Evolutionary conservation across 2,329 filamentous ascomycete species (phyloP), one percentile per base, ranked within the genome.

Genomic region (Cladosporium oxysporum): DNA sequence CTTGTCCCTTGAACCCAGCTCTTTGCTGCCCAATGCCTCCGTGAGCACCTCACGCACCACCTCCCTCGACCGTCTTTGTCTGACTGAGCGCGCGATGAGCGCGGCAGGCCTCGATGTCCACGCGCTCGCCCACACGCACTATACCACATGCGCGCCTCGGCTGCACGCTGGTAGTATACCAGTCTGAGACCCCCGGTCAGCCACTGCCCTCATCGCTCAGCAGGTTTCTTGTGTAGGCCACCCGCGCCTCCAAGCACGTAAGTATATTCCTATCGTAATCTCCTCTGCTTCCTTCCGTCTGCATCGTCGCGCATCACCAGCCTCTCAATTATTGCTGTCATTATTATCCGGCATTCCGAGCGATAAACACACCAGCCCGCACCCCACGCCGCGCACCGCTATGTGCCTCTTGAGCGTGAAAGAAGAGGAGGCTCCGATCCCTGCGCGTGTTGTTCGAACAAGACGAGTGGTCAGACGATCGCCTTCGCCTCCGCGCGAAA

Each of bases 391-490:
- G 60, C 44, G 37, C 61, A 37, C 52, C 58, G 31, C 60, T 31
- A 83, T 83, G 81, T 83, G 81, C 73, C 79, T 83, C 41, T 72
- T 83, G 73, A 79, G 78, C 67, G 78, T 82, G 64, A 78, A 77
- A 66, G 80, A 82, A 68, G 80, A 82, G 52, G 74, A 79, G 55
- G 73, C 73, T 52, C 59, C 66, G 2, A 66, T 70, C 18, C 73
- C 72, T 21, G 67, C 70, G 26, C 71, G 74, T 6, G 74, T 79
- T 33, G 77, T 80, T 35, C 76, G 77, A 6, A 78, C 79, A 67
- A 75, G 79, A 61, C 74, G 78, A 35, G 67, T 69, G 49, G 74
- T 74, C 69, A 68, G 70, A 50, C 71, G 69, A 58, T 73, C 75
- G 23, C 67, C 68, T 47, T 71, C 70, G 58, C 52, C 52, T 31